Percentiles rank a stretch among this genome's conserved stretches.
Evolutionary conservation across 2,329 filamentous ascomycete genomes (phyloP).

Genomic region (Penicillium paneum): DNA sequence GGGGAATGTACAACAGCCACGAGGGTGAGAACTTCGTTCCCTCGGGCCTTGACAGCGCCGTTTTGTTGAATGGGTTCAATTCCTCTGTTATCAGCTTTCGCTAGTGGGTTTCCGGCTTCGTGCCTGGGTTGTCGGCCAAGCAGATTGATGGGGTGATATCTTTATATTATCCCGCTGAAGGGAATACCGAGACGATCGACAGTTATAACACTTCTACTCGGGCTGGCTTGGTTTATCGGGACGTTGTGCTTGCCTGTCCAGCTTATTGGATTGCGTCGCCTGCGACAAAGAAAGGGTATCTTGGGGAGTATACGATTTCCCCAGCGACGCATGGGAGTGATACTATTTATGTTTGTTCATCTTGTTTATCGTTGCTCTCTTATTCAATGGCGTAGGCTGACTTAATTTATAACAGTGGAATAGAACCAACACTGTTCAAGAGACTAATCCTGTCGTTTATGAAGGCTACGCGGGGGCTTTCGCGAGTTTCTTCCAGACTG

Average conservation of each 20-base stretch:
- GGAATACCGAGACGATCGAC: constrained; percentile 48
- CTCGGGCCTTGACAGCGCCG: constrained; percentile 42
- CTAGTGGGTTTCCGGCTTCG: constrained; percentile 53
- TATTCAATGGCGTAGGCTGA: background rate
- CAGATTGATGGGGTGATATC: constrained; percentile 43
- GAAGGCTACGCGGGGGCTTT: constrained; percentile 58
- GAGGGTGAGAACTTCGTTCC: constrained; percentile 63
- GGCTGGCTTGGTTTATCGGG: constrained; percentile 58
- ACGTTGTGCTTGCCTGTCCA: constrained; percentile 59
- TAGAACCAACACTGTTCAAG: constrained; percentile 52
- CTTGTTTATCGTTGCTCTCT: background rate
- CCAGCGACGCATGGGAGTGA: constrained; percentile 61
- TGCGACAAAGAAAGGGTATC: constrained; percentile 48
- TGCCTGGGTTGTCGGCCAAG: constrained; percentile 46
- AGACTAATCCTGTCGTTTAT: constrained; percentile 54
- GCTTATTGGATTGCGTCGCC: constrained; percentile 55
- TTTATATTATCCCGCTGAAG: constrained; percentile 49
- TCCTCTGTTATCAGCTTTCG: constrained; percentile 51
- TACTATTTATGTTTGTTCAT: constrained; percentile 50
- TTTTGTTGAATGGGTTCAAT: constrained; percentile 48
- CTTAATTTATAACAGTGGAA: constrained; percentile 50
- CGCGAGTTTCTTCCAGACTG: constrained; percentile 59
- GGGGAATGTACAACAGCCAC: constrained; percentile 60
- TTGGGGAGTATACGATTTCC: constrained; percentile 59
- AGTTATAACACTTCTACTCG: constrained; percentile 51